Conservation (phyloP, 116 monocot species). For the Zostera marina region DNA sequence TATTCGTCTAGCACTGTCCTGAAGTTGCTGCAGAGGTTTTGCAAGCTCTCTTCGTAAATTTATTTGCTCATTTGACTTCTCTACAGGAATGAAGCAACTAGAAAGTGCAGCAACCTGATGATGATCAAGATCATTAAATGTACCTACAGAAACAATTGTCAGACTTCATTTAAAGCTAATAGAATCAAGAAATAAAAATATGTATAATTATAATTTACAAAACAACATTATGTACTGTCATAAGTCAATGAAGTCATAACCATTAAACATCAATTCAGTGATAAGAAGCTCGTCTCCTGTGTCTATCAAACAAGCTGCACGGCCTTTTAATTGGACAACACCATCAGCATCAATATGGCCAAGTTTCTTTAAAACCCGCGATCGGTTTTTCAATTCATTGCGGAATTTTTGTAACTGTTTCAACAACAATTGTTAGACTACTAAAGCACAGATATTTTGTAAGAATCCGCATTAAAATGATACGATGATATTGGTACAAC, state of each 20-base stretch:
- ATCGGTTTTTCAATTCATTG: constrained; percentile 90
- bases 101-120: constrained; percentile 89
- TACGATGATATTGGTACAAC: not conserved
- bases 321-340: constrained; percentile 86
- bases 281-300: constrained; percentile 99
- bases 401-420: constrained; percentile 93
- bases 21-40: constrained; percentile 83
- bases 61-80: constrained; percentile 94
- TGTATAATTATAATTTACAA: not conserved
- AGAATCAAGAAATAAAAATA: not conserved
- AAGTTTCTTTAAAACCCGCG: constrained; percentile 87
- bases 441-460: not conserved
- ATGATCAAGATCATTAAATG: constrained; percentile 97
- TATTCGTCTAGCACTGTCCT: constrained; percentile 90
- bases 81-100: constrained; percentile 95
- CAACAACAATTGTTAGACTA: not conserved
- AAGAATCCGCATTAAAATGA: no score
- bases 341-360: constrained; percentile 98
- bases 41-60: constrained; percentile 75
- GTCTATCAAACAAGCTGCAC: constrained; percentile 96
- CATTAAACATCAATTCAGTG: constrained; percentile 98
- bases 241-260: no score
- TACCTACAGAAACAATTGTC: constrained; percentile 27
- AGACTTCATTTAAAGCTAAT: not conserved
- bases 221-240: not conserved